These are phyloP conservation scores for Fusarium ramigenum DNA, from an alignment of 2,329 filamentous ascomycete species.

Conservation along the genomic window DNA sequence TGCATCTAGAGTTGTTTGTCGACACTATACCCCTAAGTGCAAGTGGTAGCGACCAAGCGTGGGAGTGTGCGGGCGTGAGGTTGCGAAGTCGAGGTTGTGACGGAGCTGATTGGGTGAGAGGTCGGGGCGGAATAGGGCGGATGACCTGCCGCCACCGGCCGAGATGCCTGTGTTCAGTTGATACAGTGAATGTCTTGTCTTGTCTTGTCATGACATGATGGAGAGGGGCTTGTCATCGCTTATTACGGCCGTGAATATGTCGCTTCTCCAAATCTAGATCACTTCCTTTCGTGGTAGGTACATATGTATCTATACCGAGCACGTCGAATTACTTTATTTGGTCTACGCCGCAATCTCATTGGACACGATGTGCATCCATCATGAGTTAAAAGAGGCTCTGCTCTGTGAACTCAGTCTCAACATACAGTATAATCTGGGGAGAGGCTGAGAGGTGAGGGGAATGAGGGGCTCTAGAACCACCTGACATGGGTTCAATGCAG, in stretches of 20 bases:
- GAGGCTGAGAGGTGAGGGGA: slow-evolving; percentile 20
- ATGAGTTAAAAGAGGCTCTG: slow-evolving; percentile 36
- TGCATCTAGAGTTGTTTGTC: slow-evolving; percentile 28
- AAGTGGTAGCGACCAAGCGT: slow-evolving; percentile 56
- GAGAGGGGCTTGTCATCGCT: slow-evolving; percentile 7
- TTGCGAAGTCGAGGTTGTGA: slow-evolving; percentile 17
- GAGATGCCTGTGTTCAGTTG: neutral
- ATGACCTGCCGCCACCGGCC: slow-evolving; percentile 29
- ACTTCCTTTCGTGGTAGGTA: neutral
- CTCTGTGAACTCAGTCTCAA: slow-evolving; percentile 10
- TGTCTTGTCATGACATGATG: slow-evolving; percentile 22
- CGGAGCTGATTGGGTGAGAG: slow-evolving; percentile 3
- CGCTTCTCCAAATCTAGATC: slow-evolving; percentile 3
- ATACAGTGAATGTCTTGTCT: neutral
- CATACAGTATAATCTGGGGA: slow-evolving; percentile 24
- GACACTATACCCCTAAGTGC: slow-evolving; percentile 67
- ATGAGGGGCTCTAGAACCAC: slow-evolving; percentile 5
- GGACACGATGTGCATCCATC: slow-evolving; percentile 14
- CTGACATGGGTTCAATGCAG: slow-evolving; percentile 32
- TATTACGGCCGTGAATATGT: slow-evolving; percentile 5
- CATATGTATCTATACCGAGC: neutral
- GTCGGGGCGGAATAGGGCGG: slow-evolving; percentile 21
- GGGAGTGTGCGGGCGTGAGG: slow-evolving; percentile 32
- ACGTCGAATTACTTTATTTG: slow-evolving; percentile 12
- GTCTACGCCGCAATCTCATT: slow-evolving; percentile 26